phyloP scores from a whole-genome alignment of 1,284 basidiomycete species.

The Xanthoconium separans region DNA sequence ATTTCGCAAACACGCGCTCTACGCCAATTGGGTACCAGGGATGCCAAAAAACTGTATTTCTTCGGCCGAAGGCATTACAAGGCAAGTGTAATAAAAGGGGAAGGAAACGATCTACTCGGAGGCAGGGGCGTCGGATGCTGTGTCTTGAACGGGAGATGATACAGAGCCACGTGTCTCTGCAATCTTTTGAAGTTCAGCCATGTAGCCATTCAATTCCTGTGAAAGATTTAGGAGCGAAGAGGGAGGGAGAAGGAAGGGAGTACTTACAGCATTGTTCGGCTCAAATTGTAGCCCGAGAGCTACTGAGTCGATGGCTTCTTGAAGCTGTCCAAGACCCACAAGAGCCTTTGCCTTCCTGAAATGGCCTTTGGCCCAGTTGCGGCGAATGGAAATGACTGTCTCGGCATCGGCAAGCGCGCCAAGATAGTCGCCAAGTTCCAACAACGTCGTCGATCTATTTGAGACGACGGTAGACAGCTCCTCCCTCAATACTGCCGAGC shows the following conservation, averaged over 20 bases:
- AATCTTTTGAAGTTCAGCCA: conserved; percentile 31
- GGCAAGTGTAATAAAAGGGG: conserved; percentile 1
- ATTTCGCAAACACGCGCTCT: neutral
- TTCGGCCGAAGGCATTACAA: conserved; percentile 6
- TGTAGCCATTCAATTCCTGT: conserved; percentile 33
- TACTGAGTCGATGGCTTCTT: conserved; percentile 84
- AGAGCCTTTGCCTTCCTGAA: conserved; percentile 91
- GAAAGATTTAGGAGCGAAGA: conserved; percentile 6
- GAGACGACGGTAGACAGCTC: conserved; percentile 88
- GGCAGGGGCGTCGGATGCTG: neutral
- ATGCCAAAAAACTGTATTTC: neutral
- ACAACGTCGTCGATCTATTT: conserved; percentile 88
- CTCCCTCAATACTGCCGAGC: conserved; percentile 78
- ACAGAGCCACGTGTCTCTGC: conserved; percentile 11
- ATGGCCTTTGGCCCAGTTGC: conserved; percentile 94
- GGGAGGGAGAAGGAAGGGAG: neutral
- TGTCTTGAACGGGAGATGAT: conserved; percentile 2
- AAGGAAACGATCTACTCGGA: conserved; percentile 11
- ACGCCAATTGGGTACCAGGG: neutral
- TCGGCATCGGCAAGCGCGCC: conserved; percentile 91
- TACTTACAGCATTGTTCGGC: conserved; percentile 72
- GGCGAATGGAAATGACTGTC: conserved; percentile 80
- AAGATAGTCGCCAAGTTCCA: conserved; percentile 74
- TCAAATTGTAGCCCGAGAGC: conserved; percentile 88
- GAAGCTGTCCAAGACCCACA: conserved; percentile 65